Evolutionary conservation across 2,329 filamentous ascomycete genomes (phyloP), one percentile per base, ranked within the genome.

Genomic region (Monilinia polystroma): DNA sequence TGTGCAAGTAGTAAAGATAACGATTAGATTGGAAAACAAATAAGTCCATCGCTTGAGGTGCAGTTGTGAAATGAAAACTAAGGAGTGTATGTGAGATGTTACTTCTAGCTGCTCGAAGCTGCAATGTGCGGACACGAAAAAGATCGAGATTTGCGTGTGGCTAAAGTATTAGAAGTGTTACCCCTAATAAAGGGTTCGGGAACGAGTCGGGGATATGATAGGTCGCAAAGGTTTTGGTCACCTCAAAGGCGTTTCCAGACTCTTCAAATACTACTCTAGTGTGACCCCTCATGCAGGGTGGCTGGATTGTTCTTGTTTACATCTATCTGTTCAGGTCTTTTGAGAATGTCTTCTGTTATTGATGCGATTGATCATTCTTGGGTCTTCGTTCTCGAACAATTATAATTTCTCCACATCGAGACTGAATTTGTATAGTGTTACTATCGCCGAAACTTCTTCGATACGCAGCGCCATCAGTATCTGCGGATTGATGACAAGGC

Each of bases 261-360:
- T 52, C 20, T 64, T 20, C 41, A 10, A 23, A 57, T 26, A 41
- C 14, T 23, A 23, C 20, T 20, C 4, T 55, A 20, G 43, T 62
- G 58, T 52, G 23, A 45, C 62, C 20, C 43, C 41, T 64, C 38
- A 64, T 47, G 26, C 52, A 64, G 14, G 26, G 23, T 58, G 38
- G 52, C 32, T 57, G 53, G 23, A 23, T 57, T 64, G 41, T 47
- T 57, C 23, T 57, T 64, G 62, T 64, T 64, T 64, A 64, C 62
- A 64, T 49, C 26, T 20, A 51, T 35, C 29, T 51, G 23, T 11
- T 8, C 29, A 1, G 51, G n/a, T 26, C 45, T 51, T 20, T 2
- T 14, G 41, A 11, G 38, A 16, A 14, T 41, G 8, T 26, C 6
- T 20, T n/a, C 8, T 16, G 16, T 26, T 26, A 23, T 14, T 59